These are phyloP conservation scores for Cornus florida DNA, from an alignment of 148 eudicot species.

Conservation along the genomic window DNA sequence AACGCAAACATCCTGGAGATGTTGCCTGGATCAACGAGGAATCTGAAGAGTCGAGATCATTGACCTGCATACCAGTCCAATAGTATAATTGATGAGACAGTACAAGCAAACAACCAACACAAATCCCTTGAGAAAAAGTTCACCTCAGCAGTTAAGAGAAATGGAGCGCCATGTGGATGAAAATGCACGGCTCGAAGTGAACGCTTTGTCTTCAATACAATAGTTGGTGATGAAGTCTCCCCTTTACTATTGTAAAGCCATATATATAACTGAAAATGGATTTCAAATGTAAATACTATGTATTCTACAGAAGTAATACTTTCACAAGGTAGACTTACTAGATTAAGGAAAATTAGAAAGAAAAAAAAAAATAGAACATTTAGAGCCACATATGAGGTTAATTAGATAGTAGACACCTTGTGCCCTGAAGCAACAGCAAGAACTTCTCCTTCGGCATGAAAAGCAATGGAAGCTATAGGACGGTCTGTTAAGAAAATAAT, in stretches of 20 bases:
- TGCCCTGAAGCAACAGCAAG: slow-evolving; percentile 41
- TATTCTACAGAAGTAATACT: background rate
- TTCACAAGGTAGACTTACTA: background rate
- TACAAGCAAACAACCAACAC: slow-evolving; percentile 5
- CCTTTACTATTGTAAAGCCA: slow-evolving; percentile 30
- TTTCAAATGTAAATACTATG: slow-evolving; percentile 9
- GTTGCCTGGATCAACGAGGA: slow-evolving; percentile 24
- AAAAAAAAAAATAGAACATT: background rate
- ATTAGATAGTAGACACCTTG: slow-evolving; percentile 26
- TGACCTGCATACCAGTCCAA: slow-evolving; percentile 28
- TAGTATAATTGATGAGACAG: slow-evolving; percentile 8
- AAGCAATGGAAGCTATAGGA: slow-evolving; percentile 39
- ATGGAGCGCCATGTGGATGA: slow-evolving; percentile 34
- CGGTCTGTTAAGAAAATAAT: slow-evolving; percentile 21
- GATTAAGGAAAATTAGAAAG: background rate
- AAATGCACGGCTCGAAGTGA: slow-evolving; percentile 39
- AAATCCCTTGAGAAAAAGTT: slow-evolving; percentile 1
- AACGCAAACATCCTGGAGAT: slow-evolving; percentile 18
- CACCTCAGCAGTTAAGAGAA: slow-evolving; percentile 38
- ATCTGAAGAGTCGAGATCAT: slow-evolving; percentile 43
- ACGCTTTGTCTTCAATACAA: slow-evolving; percentile 33
- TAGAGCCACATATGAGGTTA: background rate
- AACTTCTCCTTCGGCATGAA: slow-evolving; percentile 35
- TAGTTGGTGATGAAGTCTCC: slow-evolving; percentile 25
- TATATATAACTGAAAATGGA: slow-evolving; percentile 28